Percentiles rank a stretch among this genome's conserved stretches.
Evolutionary conservation across 2,329 filamentous ascomycete species (phyloP).

Genomic region (Paracorniculantispora psalliotae): DNA sequence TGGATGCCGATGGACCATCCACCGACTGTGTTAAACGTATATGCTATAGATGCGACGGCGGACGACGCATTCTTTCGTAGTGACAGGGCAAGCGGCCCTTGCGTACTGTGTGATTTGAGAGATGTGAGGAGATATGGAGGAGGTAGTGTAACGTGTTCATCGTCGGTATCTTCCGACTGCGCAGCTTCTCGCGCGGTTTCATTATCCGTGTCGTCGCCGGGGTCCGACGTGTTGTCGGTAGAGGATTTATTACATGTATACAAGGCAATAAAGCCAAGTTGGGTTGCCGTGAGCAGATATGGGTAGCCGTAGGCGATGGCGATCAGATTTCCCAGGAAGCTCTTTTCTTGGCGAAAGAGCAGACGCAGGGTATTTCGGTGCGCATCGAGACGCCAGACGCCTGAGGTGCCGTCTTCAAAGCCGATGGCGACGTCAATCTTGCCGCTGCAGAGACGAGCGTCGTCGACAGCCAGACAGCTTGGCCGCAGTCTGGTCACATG

Average conservation of each 20-base stretch:
- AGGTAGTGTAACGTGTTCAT: conserved; percentile 14
- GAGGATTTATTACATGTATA: conserved; percentile 55
- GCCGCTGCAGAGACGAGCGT: conserved; percentile 37
- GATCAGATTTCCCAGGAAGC: conserved; percentile 60
- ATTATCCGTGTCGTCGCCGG: conserved; percentile 8
- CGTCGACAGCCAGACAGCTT: conserved; percentile 63
- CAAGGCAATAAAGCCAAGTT: conserved; percentile 67
- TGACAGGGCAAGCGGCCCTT: conserved; percentile 75
- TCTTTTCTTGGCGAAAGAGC: conserved; percentile 56
- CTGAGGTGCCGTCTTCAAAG: conserved; percentile 67
- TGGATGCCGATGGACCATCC: conserved; percentile 93
- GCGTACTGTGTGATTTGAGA: conserved; percentile 73
- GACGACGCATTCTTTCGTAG: conserved; percentile 61
- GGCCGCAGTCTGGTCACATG: conserved; percentile 36
- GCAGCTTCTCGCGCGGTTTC: background rate
- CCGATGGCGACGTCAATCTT: conserved; percentile 61
- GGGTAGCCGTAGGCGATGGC: conserved; percentile 69
- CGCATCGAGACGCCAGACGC: conserved; percentile 59
- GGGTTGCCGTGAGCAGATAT: conserved; percentile 74
- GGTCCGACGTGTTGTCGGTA: conserved; percentile 8
- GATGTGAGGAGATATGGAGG: conserved; percentile 60
- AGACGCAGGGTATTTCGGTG: conserved; percentile 37
- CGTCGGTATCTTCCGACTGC: background rate
- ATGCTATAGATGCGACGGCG: conserved; percentile 79
- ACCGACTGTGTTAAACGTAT: conserved; percentile 70